phyloP scores from a whole-genome alignment of 495 filamentous ascomycete species.

The Podospora appendiculata region DNA sequence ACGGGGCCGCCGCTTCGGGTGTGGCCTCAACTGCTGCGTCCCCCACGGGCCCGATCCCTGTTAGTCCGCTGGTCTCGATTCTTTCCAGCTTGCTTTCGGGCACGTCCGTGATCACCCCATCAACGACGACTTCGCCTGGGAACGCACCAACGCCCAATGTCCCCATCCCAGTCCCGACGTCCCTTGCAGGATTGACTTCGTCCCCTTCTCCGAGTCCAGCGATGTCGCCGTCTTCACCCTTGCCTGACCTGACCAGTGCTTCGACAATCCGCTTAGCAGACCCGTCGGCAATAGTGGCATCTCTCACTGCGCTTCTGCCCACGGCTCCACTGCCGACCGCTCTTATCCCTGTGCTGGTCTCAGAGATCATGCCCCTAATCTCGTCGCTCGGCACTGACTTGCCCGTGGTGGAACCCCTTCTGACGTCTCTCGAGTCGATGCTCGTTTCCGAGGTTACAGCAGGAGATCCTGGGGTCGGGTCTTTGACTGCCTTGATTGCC shows the following conservation, averaged over 20 bases:
- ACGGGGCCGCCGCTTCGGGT: too few species aligned
- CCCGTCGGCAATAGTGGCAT: background rate
- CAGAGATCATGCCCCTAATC: slow-evolving; percentile 5
- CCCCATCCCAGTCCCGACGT: slow-evolving; percentile 1
- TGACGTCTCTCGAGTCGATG: slow-evolving; percentile 6
- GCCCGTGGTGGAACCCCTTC: background rate
- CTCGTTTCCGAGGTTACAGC: slow-evolving; percentile 2
- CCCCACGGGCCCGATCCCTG: background rate
- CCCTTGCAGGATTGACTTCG: background rate
- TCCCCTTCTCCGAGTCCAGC: background rate
- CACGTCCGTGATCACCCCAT: too few species aligned
- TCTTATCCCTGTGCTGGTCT: slow-evolving; percentile 3
- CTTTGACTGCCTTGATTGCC: slow-evolving; percentile 3
- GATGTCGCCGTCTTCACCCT: slow-evolving; percentile 1
- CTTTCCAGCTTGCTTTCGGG: slow-evolving; percentile 2
- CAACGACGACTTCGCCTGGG: background rate
- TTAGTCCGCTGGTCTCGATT: slow-evolving; percentile 1
- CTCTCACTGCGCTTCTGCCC: slow-evolving; percentile 3
- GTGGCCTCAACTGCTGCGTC: too few species aligned
- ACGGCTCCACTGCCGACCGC: background rate
- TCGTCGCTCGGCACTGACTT: slow-evolving; percentile 1
- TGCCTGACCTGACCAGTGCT: slow-evolving; percentile 3
- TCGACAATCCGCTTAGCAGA: background rate
- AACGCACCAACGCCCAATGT: background rate
- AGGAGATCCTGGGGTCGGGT: background rate